phyloP scores from a whole-genome alignment of 352 stramenopile genomes.

The Peronosclerospora sorghi region DNA sequence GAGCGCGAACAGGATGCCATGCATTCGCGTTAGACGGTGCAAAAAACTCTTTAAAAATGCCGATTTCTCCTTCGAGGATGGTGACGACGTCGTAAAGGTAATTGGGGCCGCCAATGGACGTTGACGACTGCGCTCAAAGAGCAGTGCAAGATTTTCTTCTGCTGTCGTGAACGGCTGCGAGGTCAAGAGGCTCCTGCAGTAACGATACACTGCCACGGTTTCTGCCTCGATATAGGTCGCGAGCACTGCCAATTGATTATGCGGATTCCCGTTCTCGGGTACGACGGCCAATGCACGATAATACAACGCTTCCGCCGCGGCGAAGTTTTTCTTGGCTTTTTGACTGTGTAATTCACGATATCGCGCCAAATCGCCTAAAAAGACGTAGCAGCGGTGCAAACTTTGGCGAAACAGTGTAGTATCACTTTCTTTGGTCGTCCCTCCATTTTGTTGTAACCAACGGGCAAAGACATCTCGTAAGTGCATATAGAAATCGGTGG shows the following conservation, averaged over 20 bases:
- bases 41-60: slow-evolving; percentile 83
- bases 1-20: slow-evolving; percentile 73
- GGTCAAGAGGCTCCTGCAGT: slow-evolving; percentile 81
- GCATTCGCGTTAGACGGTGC: slow-evolving; percentile 73
- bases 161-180: slow-evolving; percentile 78
- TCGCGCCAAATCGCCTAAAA: slow-evolving; percentile 66
- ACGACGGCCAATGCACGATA: slow-evolving; percentile 53
- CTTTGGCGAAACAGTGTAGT: slow-evolving; percentile 43
- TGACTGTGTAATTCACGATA: slow-evolving; percentile 79
- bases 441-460: slow-evolving; percentile 18
- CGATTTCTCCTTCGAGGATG: slow-evolving; percentile 62
- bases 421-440: slow-evolving; percentile 4
- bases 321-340: slow-evolving; percentile 81
- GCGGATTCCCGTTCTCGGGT: slow-evolving; percentile 73
- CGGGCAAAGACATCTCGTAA: slow-evolving; percentile 36
- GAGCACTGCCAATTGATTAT: slow-evolving; percentile 79
- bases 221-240: slow-evolving; percentile 84
- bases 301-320: slow-evolving; percentile 54
- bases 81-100: slow-evolving; percentile 26
- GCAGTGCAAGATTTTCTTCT: slow-evolving; percentile 79
- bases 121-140: slow-evolving; percentile 85
- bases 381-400: slow-evolving; percentile 74
- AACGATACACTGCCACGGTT: slow-evolving; percentile 85
- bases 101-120: slow-evolving; percentile 35
- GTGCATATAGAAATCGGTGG: slow-evolving; percentile 67